Conservation (phyloP, 768 basidiomycete species). For the Tylopilus plumbeoviolaceoides region DNA sequence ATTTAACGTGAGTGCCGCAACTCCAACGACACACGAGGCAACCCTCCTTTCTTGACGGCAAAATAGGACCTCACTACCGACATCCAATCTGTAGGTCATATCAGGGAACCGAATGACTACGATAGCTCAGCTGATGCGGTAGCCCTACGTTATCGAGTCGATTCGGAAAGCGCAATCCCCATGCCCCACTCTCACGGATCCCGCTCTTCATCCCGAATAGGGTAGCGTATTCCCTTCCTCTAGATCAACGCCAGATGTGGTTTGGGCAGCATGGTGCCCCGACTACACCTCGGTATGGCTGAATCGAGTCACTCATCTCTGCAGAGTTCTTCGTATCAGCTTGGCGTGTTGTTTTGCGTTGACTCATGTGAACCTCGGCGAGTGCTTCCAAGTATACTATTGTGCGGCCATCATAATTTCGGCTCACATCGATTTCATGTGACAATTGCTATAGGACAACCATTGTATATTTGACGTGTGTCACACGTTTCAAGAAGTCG, state of each 20-base stretch:
- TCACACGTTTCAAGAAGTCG: constrained; percentile 13
- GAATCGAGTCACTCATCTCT: not conserved
- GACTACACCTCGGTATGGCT: constrained; percentile 1
- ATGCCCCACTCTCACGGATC: not conserved
- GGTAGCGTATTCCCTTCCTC: constrained; percentile 1
- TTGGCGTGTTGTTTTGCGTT: too few relatives aligned
- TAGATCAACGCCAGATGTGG: constrained; percentile 1
- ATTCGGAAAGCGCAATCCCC: not conserved
- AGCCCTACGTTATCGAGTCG: not conserved
- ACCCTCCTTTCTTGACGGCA: constrained; percentile 15
- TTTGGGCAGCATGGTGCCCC: not conserved
- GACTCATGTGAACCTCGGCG: not conserved
- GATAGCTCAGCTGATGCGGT: not conserved
- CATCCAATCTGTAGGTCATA: constrained; percentile 4
- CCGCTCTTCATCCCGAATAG: not conserved
- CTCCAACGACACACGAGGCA: constrained; percentile 15
- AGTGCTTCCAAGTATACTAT: not conserved
- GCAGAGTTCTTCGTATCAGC: not conserved
- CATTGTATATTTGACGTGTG: constrained; percentile 5
- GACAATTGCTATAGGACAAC: not conserved
- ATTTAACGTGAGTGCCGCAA: constrained; percentile 5
- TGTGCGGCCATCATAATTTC: not conserved
- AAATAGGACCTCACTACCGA: constrained; percentile 4
- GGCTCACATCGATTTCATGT: not conserved
- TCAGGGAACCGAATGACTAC: constrained; percentile 3